Base-by-base conservation (phyloP, 768 basidiomycete species). In the Tylopilus plumbeoviolaceoides region DNA sequence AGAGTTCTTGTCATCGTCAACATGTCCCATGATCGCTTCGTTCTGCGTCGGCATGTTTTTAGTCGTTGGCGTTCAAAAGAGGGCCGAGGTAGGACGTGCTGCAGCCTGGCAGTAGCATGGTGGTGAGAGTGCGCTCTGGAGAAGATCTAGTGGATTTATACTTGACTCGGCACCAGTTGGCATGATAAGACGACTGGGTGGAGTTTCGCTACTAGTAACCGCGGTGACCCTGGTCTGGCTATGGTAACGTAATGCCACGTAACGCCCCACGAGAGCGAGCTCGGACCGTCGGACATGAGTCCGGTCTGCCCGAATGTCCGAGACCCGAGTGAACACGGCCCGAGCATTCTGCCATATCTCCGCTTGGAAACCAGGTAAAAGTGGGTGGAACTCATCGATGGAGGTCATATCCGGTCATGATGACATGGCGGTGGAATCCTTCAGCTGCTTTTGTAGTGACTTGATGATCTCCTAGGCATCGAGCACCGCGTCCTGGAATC, bases 71-170 rank as follows among this genome's bases (percentile, higher is more conserved):
- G 38, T 40, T 25, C 20, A 55, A 30, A 6, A 55, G 56, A 2
- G 35, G 17, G 15, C 35, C 12, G 14, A 36, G 53, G 47, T 59
- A 55, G n/a, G 63, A 62, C 12, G 63, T 39, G 42, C 53, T 58
- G 30, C 8, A 30, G 30, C 30, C 10, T 30, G 17, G 47, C 49
- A 14, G 48, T 51, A 39, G 54, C 48, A 55, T 48, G 8, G 9
- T 12, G 41, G 17, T 36, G 40, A 42, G 17, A 20, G 12, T 4
- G 20, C 17, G 33, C 3, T 12, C 12, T 27, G 35, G 35, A 15
- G 1, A 0, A 28, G 51, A 38, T 17, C n/a, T n/a, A 40, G 28
- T 1, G 41, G 35, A 55, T 56, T 64, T 63, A 59, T 64, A 61
- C 51, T 43, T 9, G 51, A 35, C 44, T 38, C 47, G 18, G 18